These are phyloP conservation scores for Rutstroemia sp. DNA, from an alignment of 2,329 filamentous ascomycete species.

Conservation along the genomic window DNA sequence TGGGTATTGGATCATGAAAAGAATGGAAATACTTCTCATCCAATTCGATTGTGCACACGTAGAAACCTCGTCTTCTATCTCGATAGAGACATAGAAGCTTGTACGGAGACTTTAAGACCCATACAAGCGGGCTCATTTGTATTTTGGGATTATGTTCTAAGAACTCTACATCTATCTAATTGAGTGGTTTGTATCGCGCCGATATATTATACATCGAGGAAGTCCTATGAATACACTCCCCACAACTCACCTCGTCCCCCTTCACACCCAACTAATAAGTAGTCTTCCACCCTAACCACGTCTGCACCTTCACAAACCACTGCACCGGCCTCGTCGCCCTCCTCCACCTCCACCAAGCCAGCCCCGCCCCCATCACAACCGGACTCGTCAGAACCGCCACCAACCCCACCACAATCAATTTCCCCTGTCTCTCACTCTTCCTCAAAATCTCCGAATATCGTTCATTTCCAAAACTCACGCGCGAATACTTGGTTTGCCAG, in stretches of 20 bases:
- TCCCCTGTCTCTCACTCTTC: slow-evolving; percentile 61
- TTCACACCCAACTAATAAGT: neutral
- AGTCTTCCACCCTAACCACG: neutral
- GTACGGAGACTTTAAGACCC: too few relatives aligned
- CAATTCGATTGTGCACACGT: too few relatives aligned
- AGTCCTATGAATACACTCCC: neutral
- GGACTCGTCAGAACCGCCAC: slow-evolving; percentile 14
- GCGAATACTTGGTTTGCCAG: slow-evolving; percentile 87
- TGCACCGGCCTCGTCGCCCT: neutral
- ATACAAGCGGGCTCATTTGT: too few relatives aligned
- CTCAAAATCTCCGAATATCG: slow-evolving; percentile 76
- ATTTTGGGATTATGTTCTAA: too few relatives aligned
- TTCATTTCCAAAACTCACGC: slow-evolving; percentile 91
- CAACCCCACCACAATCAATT: slow-evolving; percentile 18
- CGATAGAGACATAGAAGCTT: too few relatives aligned
- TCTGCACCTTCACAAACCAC: neutral
- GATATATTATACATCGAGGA: neutral
- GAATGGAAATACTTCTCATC: too few relatives aligned
- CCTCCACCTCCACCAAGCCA: slow-evolving; percentile 17
- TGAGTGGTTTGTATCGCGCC: neutral
- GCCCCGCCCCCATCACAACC: slow-evolving; percentile 13
- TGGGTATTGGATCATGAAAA: too few relatives aligned
- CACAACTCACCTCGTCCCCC: too few relatives aligned
- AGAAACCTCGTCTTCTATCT: too few relatives aligned
- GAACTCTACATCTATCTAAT: too few relatives aligned